Evolutionary conservation across 1,284 basidiomycete species (phyloP), one percentile per base, ranked within the genome.

Genomic region (Melampsora americana): DNA sequence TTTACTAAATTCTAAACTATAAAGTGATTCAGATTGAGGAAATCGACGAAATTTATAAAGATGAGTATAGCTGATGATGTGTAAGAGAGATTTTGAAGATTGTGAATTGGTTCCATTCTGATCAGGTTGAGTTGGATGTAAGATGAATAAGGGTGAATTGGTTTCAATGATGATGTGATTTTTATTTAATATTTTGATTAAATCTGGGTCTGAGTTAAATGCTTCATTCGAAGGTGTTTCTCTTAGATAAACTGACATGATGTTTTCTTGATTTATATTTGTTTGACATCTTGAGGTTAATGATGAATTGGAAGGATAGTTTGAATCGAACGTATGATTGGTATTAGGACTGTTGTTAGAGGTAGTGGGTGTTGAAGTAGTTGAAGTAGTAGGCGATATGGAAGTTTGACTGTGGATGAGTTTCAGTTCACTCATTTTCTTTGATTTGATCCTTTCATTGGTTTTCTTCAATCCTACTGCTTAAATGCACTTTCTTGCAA

Each of bases 21-120:
- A 73, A 20, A 73, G 39, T 39, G 16, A 50, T 64, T 73, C 70
- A 30, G 70, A 73, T 50, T 73, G 30, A 12, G 23, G 20, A n/a
- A 73, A 66, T 73, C 70, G 66, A 14, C 70, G 48, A n/a, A 73
- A 64, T 65, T 64, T 66, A 16, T 65, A 48, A 20, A 73, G 35
- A 9, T 32, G 46, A 5, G 60, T 73, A 23, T 11, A 42, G 4
- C 5, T 39, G 28, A 73, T 73, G n/a, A 73, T 73, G 23, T 66
- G 48, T 30, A 73, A 48, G 18, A 73, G 5, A 1, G 70, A 44
- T 28, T 42, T 60, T 60, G 20, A 35, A 23, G 28, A n/a, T 35
- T 35, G 28, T 35, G n/a, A n/a, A 26, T 66, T 66, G n/a, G 32
- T 66, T 42, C 39, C 35, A 62, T 62, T 62, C 7, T 39, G 6